Conservation (phyloP, 768 basidiomycete species). For the Galerina marginata region DNA sequence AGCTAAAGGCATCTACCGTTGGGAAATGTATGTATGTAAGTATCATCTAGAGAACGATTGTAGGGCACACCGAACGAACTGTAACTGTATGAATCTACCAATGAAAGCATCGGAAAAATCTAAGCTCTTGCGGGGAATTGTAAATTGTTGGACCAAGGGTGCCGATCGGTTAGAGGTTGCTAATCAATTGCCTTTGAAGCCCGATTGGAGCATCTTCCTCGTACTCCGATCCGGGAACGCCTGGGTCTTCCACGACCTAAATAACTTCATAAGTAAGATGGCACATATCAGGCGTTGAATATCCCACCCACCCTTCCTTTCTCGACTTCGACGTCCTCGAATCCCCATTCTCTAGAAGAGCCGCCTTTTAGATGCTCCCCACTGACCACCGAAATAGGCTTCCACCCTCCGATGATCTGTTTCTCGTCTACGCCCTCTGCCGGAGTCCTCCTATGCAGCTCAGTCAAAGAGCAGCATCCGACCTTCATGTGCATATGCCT, state of each 20-base stretch:
- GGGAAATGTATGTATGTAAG: background rate
- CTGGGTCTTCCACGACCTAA: conserved; percentile 75
- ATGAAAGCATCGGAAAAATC: conserved; percentile 4
- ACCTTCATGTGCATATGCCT: conserved; percentile 58
- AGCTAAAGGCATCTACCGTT: conserved; percentile 7
- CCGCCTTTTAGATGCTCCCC: conserved; percentile 65
- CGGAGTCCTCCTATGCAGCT: conserved; percentile 43
- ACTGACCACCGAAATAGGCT: conserved; percentile 52
- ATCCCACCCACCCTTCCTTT: conserved; percentile 59
- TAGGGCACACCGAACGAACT: conserved; percentile 2
- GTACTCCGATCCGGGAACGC: conserved; percentile 68
- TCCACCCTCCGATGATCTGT: conserved; percentile 50
- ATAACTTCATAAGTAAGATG: conserved; percentile 2
- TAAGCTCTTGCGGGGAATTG: background rate
- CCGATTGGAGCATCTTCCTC: conserved; percentile 54
- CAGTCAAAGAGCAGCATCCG: conserved; percentile 79
- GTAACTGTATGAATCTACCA: conserved; percentile 1
- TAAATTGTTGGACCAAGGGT: background rate
- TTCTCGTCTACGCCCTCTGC: conserved; percentile 21
- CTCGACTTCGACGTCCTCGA: conserved; percentile 70
- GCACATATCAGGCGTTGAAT: background rate
- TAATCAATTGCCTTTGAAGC: conserved; percentile 30
- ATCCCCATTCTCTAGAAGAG: conserved; percentile 76
- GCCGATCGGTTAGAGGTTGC: conserved; percentile 37
- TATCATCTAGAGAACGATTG: conserved; percentile 10